phyloP scores from a whole-genome alignment of 2,329 filamentous ascomycete genomes.

The Xylariaceae sp. region DNA sequence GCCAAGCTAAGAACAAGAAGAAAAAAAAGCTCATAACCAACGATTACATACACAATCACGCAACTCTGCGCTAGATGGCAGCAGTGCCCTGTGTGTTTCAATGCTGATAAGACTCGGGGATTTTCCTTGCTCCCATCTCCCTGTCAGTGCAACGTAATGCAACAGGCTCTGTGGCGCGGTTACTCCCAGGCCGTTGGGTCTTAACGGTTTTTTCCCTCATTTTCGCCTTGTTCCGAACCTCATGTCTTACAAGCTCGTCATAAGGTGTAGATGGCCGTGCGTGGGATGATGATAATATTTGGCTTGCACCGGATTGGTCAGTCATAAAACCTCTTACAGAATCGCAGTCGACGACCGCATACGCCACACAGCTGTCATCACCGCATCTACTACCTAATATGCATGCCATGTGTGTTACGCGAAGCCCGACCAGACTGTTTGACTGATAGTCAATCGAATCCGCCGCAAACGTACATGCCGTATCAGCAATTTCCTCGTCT shows the following conservation, averaged over 20 bases:
- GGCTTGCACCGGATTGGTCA: slow-evolving; percentile 13
- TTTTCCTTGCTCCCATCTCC: slow-evolving; percentile 18
- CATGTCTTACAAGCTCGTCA: slow-evolving; percentile 7
- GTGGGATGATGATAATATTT: too few relatives aligned
- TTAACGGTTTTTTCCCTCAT: slow-evolving; percentile 16
- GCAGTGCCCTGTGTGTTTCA: slow-evolving; percentile 13
- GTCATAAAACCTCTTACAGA: slow-evolving; percentile 10
- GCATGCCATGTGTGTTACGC: slow-evolving; percentile 15
- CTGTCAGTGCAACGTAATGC: slow-evolving; percentile 7
- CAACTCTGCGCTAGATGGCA: slow-evolving; percentile 14
- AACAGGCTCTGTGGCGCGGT: slow-evolving; percentile 12
- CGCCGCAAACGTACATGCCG: slow-evolving; percentile 7
- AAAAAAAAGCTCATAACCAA: slow-evolving; percentile 12
- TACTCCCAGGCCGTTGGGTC: slow-evolving; percentile 17
- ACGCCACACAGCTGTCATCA: slow-evolving; percentile 7
- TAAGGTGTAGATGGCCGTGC: slow-evolving; percentile 6
- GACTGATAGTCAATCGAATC: slow-evolving; percentile 16
- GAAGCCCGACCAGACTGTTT: slow-evolving; percentile 19
- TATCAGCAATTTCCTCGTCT: slow-evolving; percentile 11
- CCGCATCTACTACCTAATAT: slow-evolving; percentile 14
- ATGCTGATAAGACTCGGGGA: slow-evolving; percentile 16
- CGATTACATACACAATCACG: slow-evolving; percentile 7
- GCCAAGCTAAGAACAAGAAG: slow-evolving; percentile 4
- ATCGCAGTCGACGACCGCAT: slow-evolving; percentile 6
- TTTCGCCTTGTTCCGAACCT: slow-evolving; percentile 14